phyloP scores from a whole-genome alignment of 208 protist species.

The Acanthamoeba sp. region DNA sequence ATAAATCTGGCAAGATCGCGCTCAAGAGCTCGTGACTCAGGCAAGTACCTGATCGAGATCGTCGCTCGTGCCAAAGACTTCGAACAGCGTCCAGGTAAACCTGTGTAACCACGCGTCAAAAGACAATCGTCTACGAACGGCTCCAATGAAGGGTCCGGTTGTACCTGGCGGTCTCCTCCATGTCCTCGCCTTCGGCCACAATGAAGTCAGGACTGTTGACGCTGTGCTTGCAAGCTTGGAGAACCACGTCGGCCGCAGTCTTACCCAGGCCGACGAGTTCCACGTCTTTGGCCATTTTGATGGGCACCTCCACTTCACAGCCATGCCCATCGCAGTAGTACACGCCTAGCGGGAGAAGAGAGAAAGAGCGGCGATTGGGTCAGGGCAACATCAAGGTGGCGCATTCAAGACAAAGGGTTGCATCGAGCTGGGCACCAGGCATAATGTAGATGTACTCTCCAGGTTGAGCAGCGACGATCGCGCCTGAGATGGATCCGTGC shows the following conservation, averaged over 20 bases:
- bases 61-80: background rate
- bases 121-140: too few species aligned
- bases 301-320: background rate
- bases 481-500: background rate
- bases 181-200: too few species aligned
- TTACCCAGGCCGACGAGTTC: background rate
- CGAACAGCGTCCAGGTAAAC: background rate
- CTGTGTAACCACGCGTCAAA: too few species aligned
- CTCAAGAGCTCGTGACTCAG: background rate
- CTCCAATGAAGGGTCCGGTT: too few species aligned
- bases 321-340: background rate
- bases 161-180: too few species aligned
- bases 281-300: background rate
- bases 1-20: too few species aligned
- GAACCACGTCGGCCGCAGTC: background rate
- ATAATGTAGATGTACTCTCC: background rate
- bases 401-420: background rate
- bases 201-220: too few species aligned
- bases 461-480: background rate
- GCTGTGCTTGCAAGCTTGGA: background rate
- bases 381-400: background rate
- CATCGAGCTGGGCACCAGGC: background rate
- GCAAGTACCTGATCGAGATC: background rate
- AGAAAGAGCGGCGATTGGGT: background rate
- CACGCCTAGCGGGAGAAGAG: background rate